phyloP scores from a whole-genome alignment of 1,139 yeast species.

The Blastobotrys elegans region DNA sequence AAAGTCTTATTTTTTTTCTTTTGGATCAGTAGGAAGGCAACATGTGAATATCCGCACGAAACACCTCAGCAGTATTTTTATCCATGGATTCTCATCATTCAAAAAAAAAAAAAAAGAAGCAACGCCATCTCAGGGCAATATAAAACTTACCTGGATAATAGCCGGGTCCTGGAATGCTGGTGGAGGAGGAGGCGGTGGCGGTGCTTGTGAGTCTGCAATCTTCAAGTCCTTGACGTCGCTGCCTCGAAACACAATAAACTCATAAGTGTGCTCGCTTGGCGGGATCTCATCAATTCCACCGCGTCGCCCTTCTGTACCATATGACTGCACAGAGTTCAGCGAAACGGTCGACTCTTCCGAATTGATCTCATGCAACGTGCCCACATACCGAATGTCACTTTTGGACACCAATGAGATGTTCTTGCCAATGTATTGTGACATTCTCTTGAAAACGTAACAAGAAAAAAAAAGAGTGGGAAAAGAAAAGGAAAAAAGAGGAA shows the following conservation, averaged over 20 bases:
- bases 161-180: conserved; percentile 30
- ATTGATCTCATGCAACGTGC: conserved; percentile 77
- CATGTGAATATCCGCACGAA: conserved; percentile 36
- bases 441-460: conserved; percentile 25
- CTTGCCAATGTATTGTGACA: conserved; percentile 90
- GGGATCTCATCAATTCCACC: conserved; percentile 67
- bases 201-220: conserved; percentile 56
- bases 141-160: conserved; percentile 24
- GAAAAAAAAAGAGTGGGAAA: background rate
- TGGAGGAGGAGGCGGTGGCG: conserved; percentile 21
- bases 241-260: conserved; percentile 83
- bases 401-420: conserved; percentile 85
- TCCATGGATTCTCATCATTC: conserved; percentile 16
- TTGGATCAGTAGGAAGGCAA: conserved; percentile 43
- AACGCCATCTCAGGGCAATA: background rate
- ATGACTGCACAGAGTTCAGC: conserved; percentile 71
- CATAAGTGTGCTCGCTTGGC: conserved; percentile 69
- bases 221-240: conserved; percentile 87
- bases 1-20: background rate
- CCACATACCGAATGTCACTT: conserved; percentile 85
- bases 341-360: conserved; percentile 92
- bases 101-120: conserved; percentile 4
- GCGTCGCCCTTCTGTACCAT: conserved; percentile 91
- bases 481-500: background rate
- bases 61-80: conserved; percentile 26